Conservation (phyloP, 2,329 filamentous ascomycete genomes). For the Cladosporium sp. region DNA sequence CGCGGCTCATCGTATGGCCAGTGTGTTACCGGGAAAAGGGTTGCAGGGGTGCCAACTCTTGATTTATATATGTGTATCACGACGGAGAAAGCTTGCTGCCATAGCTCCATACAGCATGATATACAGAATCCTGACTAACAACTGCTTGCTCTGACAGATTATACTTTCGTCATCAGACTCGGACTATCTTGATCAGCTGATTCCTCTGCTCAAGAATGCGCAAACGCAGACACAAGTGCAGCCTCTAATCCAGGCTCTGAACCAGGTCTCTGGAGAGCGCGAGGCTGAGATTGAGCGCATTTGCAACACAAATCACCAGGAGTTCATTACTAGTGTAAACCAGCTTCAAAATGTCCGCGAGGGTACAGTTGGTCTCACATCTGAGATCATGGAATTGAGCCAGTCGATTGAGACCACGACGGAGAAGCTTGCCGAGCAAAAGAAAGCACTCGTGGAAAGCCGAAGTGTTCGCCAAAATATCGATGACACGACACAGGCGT, state of each 20-base stretch:
- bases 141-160: constrained; percentile 56
- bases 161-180: constrained; percentile 86
- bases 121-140: constrained; percentile 13
- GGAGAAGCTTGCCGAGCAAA: constrained; percentile 89
- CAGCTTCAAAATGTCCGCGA: constrained; percentile 89
- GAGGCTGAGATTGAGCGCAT: constrained; percentile 91
- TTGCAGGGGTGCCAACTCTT: too few relatives aligned
- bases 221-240: constrained; percentile 63
- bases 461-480: constrained; percentile 92
- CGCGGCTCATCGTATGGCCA: background rate
- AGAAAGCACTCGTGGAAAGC: constrained; percentile 89
- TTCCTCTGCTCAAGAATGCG: constrained; percentile 88
- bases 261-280: constrained; percentile 77
- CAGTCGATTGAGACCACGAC: constrained; percentile 94
- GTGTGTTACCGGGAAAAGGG: too few relatives aligned
- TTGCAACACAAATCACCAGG: constrained; percentile 92
- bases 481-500: constrained; percentile 80
- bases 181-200: constrained; percentile 93
- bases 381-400: constrained; percentile 87
- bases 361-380: constrained; percentile 80
- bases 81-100: background rate
- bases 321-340: constrained; percentile 90
- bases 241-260: constrained; percentile 70
- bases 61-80: background rate
- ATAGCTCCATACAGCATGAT: background rate